A percentile compares a stretch with the other conserved stretches of the same genome.
phyloP scores from a whole-genome alignment of 257 asterid species.

The Solanum sejunctum region DNA sequence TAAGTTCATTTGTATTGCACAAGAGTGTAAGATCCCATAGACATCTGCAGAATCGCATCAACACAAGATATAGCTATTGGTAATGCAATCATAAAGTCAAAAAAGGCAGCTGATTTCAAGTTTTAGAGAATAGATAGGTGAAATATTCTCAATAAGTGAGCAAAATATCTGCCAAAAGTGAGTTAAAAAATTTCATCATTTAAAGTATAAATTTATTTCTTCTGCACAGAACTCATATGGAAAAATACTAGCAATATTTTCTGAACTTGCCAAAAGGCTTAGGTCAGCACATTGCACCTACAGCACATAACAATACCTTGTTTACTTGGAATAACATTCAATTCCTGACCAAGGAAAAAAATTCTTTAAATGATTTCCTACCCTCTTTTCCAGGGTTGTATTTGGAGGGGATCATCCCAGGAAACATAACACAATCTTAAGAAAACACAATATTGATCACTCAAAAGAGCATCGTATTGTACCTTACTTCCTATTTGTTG shows the following conservation, averaged over 20 bases:
- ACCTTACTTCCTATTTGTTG: constrained; percentile 99
- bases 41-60: not conserved
- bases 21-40: not conserved
- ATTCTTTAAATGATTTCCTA: not conserved
- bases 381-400: not conserved
- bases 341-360: not conserved
- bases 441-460: not conserved
- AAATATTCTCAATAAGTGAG: not conserved
- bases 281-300: not conserved
- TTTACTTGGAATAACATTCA: not conserved
- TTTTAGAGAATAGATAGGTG: not conserved
- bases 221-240: not conserved
- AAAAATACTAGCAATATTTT: not conserved
- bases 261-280: not conserved
- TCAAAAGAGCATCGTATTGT: not conserved
- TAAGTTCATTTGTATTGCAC: not conserved
- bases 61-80: not conserved
- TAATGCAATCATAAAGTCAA: not conserved
- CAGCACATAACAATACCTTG: not conserved
- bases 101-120: not conserved
- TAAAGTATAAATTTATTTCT: not conserved
- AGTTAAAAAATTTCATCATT: not conserved
- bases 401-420: not conserved
- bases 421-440: not conserved
- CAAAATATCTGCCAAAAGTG: not conserved